Percentiles rank a stretch among this genome's conserved stretches.
These are phyloP conservation scores for Metschnikowia lochheadii DNA, from an alignment of 805 yeast species.

Conservation along the genomic window DNA sequence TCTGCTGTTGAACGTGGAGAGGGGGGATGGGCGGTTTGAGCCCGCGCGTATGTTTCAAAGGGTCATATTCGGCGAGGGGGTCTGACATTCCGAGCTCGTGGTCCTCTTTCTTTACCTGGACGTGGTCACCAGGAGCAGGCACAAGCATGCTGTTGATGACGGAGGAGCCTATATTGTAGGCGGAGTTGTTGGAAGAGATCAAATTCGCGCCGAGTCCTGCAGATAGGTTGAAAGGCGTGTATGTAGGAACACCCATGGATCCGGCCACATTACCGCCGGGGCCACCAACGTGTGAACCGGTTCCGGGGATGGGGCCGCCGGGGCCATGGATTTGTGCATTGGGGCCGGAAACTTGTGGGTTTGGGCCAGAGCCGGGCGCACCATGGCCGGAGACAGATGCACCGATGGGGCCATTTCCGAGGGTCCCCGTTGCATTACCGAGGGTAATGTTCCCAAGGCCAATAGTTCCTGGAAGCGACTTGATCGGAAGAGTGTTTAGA, in stretches of 20 bases:
- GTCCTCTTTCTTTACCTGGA: constrained; percentile 10
- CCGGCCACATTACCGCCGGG: not conserved
- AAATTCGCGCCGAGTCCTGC: constrained; percentile 1
- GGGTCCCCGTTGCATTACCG: no score
- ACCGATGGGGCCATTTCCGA: no score
- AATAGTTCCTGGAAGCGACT: no score
- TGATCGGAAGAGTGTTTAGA: no score
- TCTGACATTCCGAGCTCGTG: not conserved
- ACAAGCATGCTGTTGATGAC: constrained; percentile 7
- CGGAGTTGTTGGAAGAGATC: constrained; percentile 4
- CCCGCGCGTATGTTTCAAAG: constrained; percentile 6
- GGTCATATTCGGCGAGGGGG: constrained; percentile 6
- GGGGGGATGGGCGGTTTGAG: constrained; percentile 38
- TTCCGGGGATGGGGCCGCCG: not conserved
- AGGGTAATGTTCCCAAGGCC: no score
- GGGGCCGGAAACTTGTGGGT: no score
- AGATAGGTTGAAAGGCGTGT: not conserved
- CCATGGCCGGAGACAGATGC: no score
- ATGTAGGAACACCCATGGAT: not conserved
- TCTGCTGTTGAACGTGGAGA: constrained; percentile 40
- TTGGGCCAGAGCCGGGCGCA: no score
- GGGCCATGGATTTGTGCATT: not conserved
- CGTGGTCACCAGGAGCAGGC: constrained; percentile 7
- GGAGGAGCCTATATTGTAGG: constrained; percentile 12
- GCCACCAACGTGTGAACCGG: not conserved